phyloP scores from a whole-genome alignment of 2,329 filamentous ascomycete genomes.

The Penicillium decumbens region DNA sequence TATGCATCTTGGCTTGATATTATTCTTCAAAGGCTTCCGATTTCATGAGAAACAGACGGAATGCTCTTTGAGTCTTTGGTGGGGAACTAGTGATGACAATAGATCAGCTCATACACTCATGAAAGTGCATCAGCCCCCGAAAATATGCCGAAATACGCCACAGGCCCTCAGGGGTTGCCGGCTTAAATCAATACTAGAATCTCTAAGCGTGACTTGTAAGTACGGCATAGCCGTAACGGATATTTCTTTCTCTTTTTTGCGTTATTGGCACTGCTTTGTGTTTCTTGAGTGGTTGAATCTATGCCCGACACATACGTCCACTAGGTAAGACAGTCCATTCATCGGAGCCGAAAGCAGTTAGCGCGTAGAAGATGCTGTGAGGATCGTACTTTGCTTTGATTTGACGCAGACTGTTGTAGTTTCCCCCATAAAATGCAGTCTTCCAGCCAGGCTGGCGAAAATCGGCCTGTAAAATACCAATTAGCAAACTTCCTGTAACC shows the following conservation, averaged over 20 bases:
- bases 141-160: too few species aligned
- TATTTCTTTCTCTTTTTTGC: too few species aligned
- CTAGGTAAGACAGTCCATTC: slow-evolving; percentile 1
- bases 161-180: too few species aligned
- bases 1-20: neutral
- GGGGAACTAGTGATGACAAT: too few species aligned
- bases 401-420: slow-evolving; percentile 1
- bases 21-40: neutral
- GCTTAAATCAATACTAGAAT: too few species aligned
- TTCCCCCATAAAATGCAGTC: slow-evolving; percentile 7
- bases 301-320: slow-evolving; percentile 1
- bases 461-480: neutral
- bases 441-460: slow-evolving; percentile 6
- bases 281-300: neutral
- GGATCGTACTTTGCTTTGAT: slow-evolving; percentile 14
- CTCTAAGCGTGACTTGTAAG: too few species aligned
- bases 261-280: neutral
- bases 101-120: neutral
- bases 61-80: neutral
- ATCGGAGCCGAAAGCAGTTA: slow-evolving; percentile 10
- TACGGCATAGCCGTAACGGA: too few species aligned
- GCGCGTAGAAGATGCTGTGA: slow-evolving; percentile 5
- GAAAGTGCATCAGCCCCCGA: neutral
- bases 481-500: neutral
- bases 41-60: neutral